Percentiles rank a stretch among this genome's conserved stretches.
Evolutionary conservation across 345 rosid genomes (phyloP).

Genomic region (Nasturtium officinale): DNA sequence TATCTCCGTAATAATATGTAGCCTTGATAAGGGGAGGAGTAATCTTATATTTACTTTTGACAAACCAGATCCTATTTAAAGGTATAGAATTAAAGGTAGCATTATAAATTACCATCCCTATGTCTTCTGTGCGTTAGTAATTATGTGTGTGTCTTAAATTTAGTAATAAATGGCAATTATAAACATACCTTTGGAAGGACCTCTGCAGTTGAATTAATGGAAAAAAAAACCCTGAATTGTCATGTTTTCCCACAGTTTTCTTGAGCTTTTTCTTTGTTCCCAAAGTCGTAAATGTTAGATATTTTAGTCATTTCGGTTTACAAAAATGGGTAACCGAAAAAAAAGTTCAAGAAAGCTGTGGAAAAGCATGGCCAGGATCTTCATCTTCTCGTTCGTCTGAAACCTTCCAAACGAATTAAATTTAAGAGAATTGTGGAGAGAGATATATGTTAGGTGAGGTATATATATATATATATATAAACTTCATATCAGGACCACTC

Average conservation of each 20-base stretch:
- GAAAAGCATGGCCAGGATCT: conserved; percentile 44
- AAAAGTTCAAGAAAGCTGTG: conserved; percentile 49
- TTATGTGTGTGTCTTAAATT: conserved; percentile 1
- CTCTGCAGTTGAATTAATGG: not conserved
- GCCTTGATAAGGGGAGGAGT: not conserved
- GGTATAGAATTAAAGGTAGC: not conserved
- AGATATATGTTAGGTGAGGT: conserved; percentile 26
- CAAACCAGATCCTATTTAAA: not conserved
- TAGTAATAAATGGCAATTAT: not conserved
- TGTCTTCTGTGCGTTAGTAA: not conserved
- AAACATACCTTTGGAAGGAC: conserved; percentile 28
- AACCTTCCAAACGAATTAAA: not conserved
- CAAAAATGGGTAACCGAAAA: conserved; percentile 11
- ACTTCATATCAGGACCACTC: conserved; percentile 37
- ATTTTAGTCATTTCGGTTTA: not conserved
- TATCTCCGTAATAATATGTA: not conserved
- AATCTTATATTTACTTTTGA: not conserved
- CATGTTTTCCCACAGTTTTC: conserved; percentile 47
- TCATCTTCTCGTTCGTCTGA: conserved; percentile 25
- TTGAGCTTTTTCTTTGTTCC: conserved; percentile 36
- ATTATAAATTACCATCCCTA: not conserved
- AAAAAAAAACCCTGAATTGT: conserved; percentile 41
- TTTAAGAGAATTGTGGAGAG: conserved; percentile 10
- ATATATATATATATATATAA: conserved; percentile 10
- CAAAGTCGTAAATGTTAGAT: not conserved